Evolutionary conservation across 768 basidiomycete genomes (phyloP).

Genomic region (Exsudoporus frostii): DNA sequence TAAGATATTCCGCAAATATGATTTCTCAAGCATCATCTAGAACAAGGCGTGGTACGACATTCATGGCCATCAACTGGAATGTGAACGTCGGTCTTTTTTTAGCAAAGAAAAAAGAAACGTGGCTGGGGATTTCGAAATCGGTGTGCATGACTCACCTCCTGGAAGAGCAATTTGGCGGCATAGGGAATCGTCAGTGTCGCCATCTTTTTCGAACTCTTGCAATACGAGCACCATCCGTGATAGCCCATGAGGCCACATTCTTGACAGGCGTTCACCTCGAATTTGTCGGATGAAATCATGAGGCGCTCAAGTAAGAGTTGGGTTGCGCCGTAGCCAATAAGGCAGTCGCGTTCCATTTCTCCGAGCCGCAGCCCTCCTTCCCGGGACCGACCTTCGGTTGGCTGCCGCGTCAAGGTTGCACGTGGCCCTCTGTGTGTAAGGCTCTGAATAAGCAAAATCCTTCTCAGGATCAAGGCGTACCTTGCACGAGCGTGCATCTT

Average conservation of each 20-base stretch:
- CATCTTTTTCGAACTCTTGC: constrained; percentile 96
- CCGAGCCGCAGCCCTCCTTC: constrained; percentile 96
- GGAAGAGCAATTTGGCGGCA: constrained; percentile 89
- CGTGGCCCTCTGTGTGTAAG: constrained; percentile 74
- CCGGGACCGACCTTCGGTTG: constrained; percentile 96
- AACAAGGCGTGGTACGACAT: constrained; percentile 85
- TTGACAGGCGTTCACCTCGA: constrained; percentile 94
- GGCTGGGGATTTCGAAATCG: background rate
- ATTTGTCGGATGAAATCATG: constrained; percentile 99
- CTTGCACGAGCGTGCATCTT: constrained; percentile 99
- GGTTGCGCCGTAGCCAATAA: constrained; percentile 98
- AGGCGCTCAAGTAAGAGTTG: constrained; percentile 93
- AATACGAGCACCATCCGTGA: constrained; percentile 95
- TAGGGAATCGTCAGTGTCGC: constrained; percentile 95
- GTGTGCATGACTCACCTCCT: constrained; percentile 56
- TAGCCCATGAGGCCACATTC: constrained; percentile 94
- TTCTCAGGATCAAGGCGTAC: constrained; percentile 39
- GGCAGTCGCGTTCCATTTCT: constrained; percentile 99
- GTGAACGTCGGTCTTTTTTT: background rate
- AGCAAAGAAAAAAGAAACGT: background rate
- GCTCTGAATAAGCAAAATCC: constrained; percentile 7
- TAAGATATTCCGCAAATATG: background rate
- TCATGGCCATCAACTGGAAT: constrained; percentile 90
- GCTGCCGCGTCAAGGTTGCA: constrained; percentile 94
- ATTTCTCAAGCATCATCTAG: constrained; percentile 67